phyloP scores from a whole-genome alignment of 768 basidiomycete species.

The Suillus occidentalis region DNA sequence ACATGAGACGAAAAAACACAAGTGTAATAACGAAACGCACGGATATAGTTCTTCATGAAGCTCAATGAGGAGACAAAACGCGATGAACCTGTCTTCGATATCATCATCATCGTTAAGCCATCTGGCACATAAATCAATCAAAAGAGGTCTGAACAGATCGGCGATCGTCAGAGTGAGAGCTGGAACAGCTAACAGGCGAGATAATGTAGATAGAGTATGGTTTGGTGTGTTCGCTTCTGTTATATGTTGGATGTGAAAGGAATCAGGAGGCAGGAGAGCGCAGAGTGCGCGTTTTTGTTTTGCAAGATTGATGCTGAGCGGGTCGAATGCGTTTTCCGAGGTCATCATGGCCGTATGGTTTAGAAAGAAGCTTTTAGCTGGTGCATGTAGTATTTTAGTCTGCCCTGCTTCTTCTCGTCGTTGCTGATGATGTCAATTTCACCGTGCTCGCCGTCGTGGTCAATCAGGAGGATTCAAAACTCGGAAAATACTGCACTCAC shows the following conservation, averaged over 20 bases:
- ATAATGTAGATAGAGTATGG: slow-evolving; percentile 54
- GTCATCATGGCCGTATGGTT: neutral
- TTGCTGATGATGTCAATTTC: slow-evolving; percentile 3
- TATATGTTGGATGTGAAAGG: slow-evolving; percentile 40
- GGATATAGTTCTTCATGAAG: slow-evolving; percentile 70
- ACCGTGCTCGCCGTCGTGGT: neutral
- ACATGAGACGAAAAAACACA: slow-evolving; percentile 6
- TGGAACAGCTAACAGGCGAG: slow-evolving; percentile 58
- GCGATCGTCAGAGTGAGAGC: slow-evolving; percentile 65
- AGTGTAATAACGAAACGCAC: slow-evolving; percentile 41
- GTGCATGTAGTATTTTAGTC: neutral
- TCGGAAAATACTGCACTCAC: slow-evolving; percentile 14
- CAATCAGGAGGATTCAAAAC: neutral
- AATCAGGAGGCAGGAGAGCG: slow-evolving; percentile 41
- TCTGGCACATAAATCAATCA: slow-evolving; percentile 76
- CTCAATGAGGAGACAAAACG: slow-evolving; percentile 65
- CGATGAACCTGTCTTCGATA: slow-evolving; percentile 52
- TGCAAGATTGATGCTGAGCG: slow-evolving; percentile 56
- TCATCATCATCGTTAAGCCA: slow-evolving; percentile 66
- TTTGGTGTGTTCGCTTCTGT: slow-evolving; percentile 37
- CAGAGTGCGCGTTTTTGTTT: slow-evolving; percentile 53
- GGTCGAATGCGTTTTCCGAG: slow-evolving; percentile 41
- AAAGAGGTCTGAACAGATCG: slow-evolving; percentile 68
- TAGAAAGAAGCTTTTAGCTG: neutral
- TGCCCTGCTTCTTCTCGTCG: neutral